Evolutionary conservation across 2,329 filamentous ascomycete genomes (phyloP), one percentile per base, ranked within the genome.

Genomic region (Gyromitra esculenta): DNA sequence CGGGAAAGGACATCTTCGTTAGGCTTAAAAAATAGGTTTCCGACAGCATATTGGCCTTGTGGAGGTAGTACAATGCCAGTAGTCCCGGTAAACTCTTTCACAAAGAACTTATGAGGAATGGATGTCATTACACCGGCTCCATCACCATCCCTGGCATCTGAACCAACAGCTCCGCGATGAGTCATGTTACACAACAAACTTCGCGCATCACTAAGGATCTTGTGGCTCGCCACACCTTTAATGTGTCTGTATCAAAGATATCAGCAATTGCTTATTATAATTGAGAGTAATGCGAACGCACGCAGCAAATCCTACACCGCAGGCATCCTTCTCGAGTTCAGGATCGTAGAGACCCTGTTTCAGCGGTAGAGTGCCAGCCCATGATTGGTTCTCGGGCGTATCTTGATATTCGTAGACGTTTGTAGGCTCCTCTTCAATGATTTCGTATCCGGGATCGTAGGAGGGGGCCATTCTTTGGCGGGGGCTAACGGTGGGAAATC

Each of bases 141-240:
- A 84, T 99, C 96, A 84, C 96, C 96, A 84, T 99, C 96, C 87
- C 96, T 92, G 83, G 94, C 94, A 87, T 99, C 96, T 77, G 96
- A 98, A 81, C 96, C 96, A 81, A 98, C 95, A 79, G 96, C 96
- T 87, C 96, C 96, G 84, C 96, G 92, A 87, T 99, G 96, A 88
- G 96, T 98, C 96, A 99, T 99, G 89, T 99, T 98, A 88, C 96
- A 99, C 79, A 99, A 90, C 78, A 99, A 88, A 85, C 94, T 97
- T 80, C 93, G 92, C 80, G 94, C 95, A 97, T 98, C 95, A 85
- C 92, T 97, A 79, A 98, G 92, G 83, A 98, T 98, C 84, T 98
- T 99, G 88, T 98, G 96, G 87, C 94, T 98, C 79, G 94, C 85
- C 85, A 92, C 92, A 87, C 96, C 96, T 88, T 98, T 98, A 85